These are phyloP conservation scores for Yamadazyma spencermartinsiae DNA, from an alignment of 1,139 yeast species.

Conservation along the genomic window DNA sequence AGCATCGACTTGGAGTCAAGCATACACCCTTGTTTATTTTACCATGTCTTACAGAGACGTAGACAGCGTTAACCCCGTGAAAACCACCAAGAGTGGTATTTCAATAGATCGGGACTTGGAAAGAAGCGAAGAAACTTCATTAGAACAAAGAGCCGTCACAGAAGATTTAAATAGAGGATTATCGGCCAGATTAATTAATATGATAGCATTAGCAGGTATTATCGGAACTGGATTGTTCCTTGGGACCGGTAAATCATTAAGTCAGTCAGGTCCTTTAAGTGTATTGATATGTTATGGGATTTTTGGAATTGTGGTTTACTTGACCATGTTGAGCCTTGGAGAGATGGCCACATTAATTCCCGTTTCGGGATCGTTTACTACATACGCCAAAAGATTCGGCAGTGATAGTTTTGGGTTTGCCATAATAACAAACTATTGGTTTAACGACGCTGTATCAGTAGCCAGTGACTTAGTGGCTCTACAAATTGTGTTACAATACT, in stretches of 20 bases:
- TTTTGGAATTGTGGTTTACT: conserved; percentile 59
- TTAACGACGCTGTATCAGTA: conserved; percentile 62
- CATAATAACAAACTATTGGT: conserved; percentile 61
- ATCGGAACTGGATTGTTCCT: conserved; percentile 70
- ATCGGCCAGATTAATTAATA: conserved; percentile 54
- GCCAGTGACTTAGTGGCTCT: conserved; percentile 64
- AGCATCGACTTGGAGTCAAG: too few relatives aligned
- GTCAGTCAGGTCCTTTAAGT: conserved; percentile 65
- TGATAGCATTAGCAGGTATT: conserved; percentile 68
- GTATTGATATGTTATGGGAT: conserved; percentile 56
- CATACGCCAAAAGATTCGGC: conserved; percentile 60
- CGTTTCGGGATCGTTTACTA: conserved; percentile 61
- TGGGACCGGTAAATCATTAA: conserved; percentile 61
- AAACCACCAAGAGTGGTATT: background rate
- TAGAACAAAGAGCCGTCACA: conserved; percentile 11
- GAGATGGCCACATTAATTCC: conserved; percentile 67
- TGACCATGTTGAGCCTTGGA: conserved; percentile 62
- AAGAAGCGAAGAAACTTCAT: conserved; percentile 1
- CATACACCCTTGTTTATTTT: too few relatives aligned
- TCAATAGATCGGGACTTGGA: background rate
- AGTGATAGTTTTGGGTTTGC: conserved; percentile 66
- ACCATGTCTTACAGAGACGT: background rate
- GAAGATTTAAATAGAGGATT: conserved; percentile 44
- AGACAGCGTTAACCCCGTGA: background rate
- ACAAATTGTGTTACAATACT: conserved; percentile 58